Evolutionary conservation across 2,329 filamentous ascomycete genomes (phyloP).

Genomic region (Xylaria sp.): DNA sequence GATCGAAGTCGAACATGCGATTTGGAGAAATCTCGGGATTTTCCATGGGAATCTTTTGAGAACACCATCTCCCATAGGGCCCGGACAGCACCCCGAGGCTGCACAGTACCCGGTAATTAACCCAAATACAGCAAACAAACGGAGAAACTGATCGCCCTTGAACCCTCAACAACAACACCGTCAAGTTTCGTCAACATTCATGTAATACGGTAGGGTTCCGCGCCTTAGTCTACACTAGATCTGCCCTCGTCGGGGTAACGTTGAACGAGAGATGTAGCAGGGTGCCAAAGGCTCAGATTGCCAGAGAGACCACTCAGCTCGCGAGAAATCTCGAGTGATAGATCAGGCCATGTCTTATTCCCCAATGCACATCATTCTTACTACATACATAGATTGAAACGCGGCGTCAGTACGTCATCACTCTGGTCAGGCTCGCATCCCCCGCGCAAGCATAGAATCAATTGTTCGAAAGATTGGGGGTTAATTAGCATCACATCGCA

Average conservation of each 20-base stretch:
- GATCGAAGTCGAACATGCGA: conserved; percentile 7
- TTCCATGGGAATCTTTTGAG: conserved; percentile 11
- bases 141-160: not conserved
- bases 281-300: conserved; percentile 11
- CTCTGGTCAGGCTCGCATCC: not conserved
- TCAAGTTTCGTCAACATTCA: not conserved
- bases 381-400: not conserved
- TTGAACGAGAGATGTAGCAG: not conserved
- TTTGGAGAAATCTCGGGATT: not conserved
- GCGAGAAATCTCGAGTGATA: not conserved
- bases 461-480: not conserved
- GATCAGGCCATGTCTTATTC: not conserved
- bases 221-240: conserved; percentile 14
- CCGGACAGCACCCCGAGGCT: not conserved
- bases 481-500: not conserved
- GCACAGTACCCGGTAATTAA: not conserved
- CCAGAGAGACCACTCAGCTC: conserved; percentile 5
- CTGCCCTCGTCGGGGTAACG: conserved; percentile 3
- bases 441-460: not conserved
- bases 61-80: conserved; percentile 9
- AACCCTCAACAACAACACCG: not conserved
- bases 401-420: conserved; percentile 4
- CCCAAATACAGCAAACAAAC: not conserved
- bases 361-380: conserved; percentile 4
- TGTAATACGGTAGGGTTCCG: not conserved